A percentile compares a stretch with the other conserved stretches of the same genome.
phyloP scores from a whole-genome alignment of 352 stramenopile genomes.

The Phytophthora cryptogea region DNA sequence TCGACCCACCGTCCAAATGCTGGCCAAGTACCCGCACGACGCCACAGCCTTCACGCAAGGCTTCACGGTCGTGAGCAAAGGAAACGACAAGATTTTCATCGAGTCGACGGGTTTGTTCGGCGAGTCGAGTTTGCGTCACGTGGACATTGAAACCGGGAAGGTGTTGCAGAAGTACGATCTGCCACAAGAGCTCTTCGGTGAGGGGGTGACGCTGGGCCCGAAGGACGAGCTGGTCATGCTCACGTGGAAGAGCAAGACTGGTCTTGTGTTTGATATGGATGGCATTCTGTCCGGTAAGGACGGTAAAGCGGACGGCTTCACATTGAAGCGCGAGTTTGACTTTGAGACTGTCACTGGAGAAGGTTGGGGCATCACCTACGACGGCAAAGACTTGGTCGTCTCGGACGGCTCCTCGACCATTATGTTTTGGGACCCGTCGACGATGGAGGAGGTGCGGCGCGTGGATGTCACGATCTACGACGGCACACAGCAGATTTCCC shows the following conservation, averaged over 20 bases:
- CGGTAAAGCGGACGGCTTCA: constrained; percentile 23
- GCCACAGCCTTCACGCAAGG: constrained; percentile 86
- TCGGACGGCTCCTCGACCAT: constrained; percentile 91
- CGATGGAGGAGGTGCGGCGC: constrained; percentile 71
- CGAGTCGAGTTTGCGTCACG: constrained; percentile 84
- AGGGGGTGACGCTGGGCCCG: constrained; percentile 87
- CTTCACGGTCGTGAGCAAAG: constrained; percentile 59
- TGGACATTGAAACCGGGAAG: constrained; percentile 86
- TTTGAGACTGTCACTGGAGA: constrained; percentile 81
- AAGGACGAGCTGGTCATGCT: constrained; percentile 88
- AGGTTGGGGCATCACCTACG: constrained; percentile 94
- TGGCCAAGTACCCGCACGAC: constrained; percentile 84
- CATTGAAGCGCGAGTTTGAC: constrained; percentile 62
- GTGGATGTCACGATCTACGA: constrained; percentile 64
- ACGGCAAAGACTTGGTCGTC: constrained; percentile 63
- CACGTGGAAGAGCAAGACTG: constrained; percentile 90
- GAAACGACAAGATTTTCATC: constrained; percentile 80
- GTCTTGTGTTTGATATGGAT: constrained; percentile 86
- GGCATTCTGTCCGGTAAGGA: constrained; percentile 21
- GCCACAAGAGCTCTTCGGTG: constrained; percentile 81
- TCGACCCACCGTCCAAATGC: constrained; percentile 52
- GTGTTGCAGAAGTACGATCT: constrained; percentile 73
- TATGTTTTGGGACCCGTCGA: constrained; percentile 91
- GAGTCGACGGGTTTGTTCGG: constrained; percentile 92
- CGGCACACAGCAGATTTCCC: constrained; percentile 44